phyloP scores from a whole-genome alignment of 2,329 filamentous ascomycete genomes.

The Colletotrichum theobromicola region DNA sequence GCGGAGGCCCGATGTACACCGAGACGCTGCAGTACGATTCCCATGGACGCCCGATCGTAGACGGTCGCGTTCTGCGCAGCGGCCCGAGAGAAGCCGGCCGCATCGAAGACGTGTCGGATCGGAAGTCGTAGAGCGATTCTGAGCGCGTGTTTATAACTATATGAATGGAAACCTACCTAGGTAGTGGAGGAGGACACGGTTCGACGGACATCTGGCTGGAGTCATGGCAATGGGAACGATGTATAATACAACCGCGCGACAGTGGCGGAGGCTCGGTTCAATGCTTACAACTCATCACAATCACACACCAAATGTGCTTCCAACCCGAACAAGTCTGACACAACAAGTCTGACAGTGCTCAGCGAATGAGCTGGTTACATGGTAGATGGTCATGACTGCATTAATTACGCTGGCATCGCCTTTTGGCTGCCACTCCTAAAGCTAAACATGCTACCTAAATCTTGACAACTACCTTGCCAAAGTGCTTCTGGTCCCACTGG shows the following conservation, averaged over 20 bases:
- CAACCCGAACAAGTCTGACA: too few relatives aligned
- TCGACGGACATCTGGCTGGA: too few relatives aligned
- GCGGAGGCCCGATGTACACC: not conserved
- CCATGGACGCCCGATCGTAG: not conserved
- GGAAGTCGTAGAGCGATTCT: not conserved
- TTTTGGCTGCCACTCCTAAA: not conserved
- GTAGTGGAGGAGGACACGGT: too few relatives aligned
- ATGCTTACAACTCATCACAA: rapidly evolving
- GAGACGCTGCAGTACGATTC: constrained; percentile 10
- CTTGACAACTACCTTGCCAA: constrained; percentile 19
- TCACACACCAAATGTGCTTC: too few relatives aligned
- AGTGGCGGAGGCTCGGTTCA: not conserved
- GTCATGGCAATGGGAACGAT: not conserved
- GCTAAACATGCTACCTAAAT: not conserved
- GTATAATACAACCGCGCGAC: not conserved
- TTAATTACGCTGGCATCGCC: not conserved
- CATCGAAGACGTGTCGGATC: constrained; percentile 8
- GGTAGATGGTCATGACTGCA: not conserved
- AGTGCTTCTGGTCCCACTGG: constrained; percentile 14
- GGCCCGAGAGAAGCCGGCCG: not conserved
- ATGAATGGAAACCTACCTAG: too few relatives aligned
- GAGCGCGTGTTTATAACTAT: too few relatives aligned
- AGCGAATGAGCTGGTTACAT: not conserved
- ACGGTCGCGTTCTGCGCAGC: not conserved
- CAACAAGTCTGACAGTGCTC: not conserved